A percentile compares a stretch with the other conserved stretches of the same genome.
Evolutionary conservation across 2,329 filamentous ascomycete species (phyloP).

Genomic region (Xylariaceae sp.): DNA sequence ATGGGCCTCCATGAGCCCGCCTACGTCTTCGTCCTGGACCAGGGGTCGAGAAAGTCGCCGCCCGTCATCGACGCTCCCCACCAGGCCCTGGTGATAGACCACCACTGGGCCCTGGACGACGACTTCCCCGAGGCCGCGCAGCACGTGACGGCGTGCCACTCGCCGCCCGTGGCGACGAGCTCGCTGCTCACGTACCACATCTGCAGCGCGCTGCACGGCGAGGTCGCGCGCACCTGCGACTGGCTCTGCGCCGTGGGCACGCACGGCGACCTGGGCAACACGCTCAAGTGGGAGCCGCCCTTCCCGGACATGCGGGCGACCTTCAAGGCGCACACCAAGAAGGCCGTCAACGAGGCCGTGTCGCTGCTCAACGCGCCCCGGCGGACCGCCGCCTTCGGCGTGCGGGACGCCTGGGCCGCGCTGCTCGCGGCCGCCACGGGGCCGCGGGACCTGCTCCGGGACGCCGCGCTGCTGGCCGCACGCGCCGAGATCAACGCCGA

Average conservation of each 20-base stretch:
- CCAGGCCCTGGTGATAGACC: constrained; percentile 54
- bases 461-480: constrained; percentile 43
- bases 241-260: constrained; percentile 61
- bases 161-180: constrained; percentile 57
- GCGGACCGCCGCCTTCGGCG: constrained; percentile 52
- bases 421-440: constrained; percentile 44
- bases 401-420: constrained; percentile 52
- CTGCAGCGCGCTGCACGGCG: constrained; percentile 47
- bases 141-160: constrained; percentile 56
- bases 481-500: constrained; percentile 53
- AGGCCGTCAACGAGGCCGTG: constrained; percentile 54
- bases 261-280: constrained; percentile 58
- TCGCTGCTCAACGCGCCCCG: constrained; percentile 59
- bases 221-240: constrained; percentile 40
- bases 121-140: constrained; percentile 49
- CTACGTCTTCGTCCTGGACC: constrained; percentile 58
- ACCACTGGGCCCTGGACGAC: constrained; percentile 47
- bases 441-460: constrained; percentile 43
- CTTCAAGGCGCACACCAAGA: constrained; percentile 55
- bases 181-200: constrained; percentile 58
- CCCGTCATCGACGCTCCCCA: constrained; percentile 44
- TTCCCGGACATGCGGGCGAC: constrained; percentile 58
- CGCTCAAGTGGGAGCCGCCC: constrained; percentile 56
- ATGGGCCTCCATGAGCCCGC: constrained; percentile 44
- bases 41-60: constrained; percentile 50